Evolutionary conservation across 768 basidiomycete species (phyloP).

Genomic region (Kwoniella sp.): DNA sequence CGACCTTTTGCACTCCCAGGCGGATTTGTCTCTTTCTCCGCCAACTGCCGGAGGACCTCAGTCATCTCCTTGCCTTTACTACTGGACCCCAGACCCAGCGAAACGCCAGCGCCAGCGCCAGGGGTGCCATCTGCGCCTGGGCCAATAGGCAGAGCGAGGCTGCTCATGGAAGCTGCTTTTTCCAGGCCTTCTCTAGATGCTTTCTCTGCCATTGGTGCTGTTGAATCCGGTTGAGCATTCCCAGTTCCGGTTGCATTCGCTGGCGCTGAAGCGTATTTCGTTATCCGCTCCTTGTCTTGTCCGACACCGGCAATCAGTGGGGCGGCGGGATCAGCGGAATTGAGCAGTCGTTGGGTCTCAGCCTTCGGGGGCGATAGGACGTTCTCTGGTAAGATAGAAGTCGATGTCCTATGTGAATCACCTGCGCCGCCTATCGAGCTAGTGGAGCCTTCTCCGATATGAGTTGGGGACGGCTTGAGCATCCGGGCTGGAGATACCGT

Average conservation of each 20-base stretch:
- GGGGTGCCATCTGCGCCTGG: not conserved
- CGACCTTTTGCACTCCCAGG: constrained; percentile 9
- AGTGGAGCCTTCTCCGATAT: constrained; percentile 29
- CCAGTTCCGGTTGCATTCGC: not conserved
- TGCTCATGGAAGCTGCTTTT: constrained; percentile 20
- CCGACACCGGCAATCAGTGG: not conserved
- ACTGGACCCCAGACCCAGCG: not conserved
- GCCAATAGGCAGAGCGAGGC: not conserved
- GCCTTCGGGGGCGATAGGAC: constrained; percentile 39
- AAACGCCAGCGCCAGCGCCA: not conserved
- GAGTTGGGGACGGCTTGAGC: constrained; percentile 44
- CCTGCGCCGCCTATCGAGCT: not conserved
- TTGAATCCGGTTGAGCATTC: not conserved
- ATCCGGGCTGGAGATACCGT: constrained; percentile 25
- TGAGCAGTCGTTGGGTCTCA: constrained; percentile 34
- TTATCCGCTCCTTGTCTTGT: constrained; percentile 9
- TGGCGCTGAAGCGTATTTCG: constrained; percentile 24
- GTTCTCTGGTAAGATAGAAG: constrained; percentile 5
- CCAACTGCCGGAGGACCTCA: constrained; percentile 38
- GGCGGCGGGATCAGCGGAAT: constrained; percentile 21
- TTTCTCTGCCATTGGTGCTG: not conserved
- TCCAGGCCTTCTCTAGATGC: not conserved
- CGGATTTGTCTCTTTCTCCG: constrained; percentile 22
- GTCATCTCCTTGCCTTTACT: constrained; percentile 28
- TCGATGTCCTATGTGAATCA: not conserved